Percentiles rank a stretch among this genome's conserved stretches.
phyloP scores from a whole-genome alignment of 78 protist species.

The Dictyostelium brefeldianum region DNA sequence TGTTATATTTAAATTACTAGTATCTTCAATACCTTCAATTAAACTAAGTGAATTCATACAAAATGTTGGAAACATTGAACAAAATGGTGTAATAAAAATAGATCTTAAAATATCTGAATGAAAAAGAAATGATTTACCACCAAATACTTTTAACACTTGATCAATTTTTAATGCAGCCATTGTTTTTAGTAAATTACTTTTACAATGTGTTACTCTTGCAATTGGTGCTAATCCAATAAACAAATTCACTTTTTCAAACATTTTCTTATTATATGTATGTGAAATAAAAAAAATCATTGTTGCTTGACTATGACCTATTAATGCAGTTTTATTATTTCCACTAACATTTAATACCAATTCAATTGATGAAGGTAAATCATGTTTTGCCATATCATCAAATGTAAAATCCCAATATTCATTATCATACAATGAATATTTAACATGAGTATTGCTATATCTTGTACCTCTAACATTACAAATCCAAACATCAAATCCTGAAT shows the following conservation, averaged over 20 bases:
- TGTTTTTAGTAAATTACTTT: neutral
- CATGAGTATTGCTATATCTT: neutral
- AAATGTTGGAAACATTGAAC: neutral
- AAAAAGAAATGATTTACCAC: neutral
- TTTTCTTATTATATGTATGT: neutral
- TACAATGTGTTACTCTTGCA: neutral
- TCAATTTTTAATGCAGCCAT: neutral
- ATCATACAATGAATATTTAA: neutral
- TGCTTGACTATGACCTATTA: slow-evolving; percentile 77
- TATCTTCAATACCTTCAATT: neutral
- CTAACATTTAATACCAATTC: slow-evolving; percentile 13
- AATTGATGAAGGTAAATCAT: slow-evolving; percentile 26
- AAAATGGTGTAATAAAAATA: neutral
- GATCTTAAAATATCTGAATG: neutral
- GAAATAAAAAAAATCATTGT: slow-evolving; percentile 28
- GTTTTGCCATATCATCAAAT: slow-evolving; percentile 24
- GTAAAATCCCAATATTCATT: neutral
- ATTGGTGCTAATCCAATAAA: slow-evolving; percentile 48
- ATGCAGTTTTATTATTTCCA: neutral
- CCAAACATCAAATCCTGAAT: slow-evolving; percentile 79
- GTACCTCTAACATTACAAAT: slow-evolving; percentile 66
- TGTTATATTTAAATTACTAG: neutral
- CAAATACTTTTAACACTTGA: neutral
- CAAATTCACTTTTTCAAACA: slow-evolving; percentile 12
- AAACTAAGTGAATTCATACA: neutral